Evolutionary conservation across 2,329 filamentous ascomycete species (phyloP).

Genomic region (Xylaria sp.): DNA sequence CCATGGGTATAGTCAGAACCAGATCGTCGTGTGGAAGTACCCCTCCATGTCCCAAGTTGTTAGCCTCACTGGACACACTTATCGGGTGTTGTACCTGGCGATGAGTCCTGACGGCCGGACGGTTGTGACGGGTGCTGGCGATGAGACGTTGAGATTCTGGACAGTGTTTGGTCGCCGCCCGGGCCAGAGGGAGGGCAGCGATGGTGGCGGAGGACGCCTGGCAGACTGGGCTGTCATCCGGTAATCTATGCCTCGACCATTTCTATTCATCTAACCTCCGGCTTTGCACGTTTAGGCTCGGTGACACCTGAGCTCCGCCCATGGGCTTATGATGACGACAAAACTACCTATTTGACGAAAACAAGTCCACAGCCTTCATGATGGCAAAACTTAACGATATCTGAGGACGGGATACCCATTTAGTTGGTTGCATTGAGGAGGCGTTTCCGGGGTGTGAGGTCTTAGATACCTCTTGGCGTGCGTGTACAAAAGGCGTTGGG

Average conservation of each 20-base stretch:
- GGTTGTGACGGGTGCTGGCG: conserved; percentile 94
- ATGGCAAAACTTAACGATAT: conserved; percentile 37
- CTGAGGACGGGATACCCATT: conserved; percentile 37
- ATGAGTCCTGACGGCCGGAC: conserved; percentile 97
- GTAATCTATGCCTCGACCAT: conserved; percentile 49
- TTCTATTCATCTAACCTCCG: conserved; percentile 13
- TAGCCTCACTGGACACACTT: conserved; percentile 94
- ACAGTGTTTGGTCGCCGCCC: conserved; percentile 90
- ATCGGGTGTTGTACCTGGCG: conserved; percentile 92
- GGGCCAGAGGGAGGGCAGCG: conserved; percentile 75
- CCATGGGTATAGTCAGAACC: conserved; percentile 97
- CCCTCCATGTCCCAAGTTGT: conserved; percentile 97
- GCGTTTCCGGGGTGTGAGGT: conserved; percentile 36
- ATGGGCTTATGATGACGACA: conserved; percentile 39
- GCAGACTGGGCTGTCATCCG: conserved; percentile 88
- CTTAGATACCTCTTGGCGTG: conserved; percentile 27
- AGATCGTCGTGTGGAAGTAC: conserved; percentile 99
- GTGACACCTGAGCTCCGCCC: conserved; percentile 32
- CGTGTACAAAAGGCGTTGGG: conserved; percentile 39
- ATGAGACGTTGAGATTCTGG: conserved; percentile 97
- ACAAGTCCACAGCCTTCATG: conserved; percentile 23
- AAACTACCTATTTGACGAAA: conserved; percentile 25
- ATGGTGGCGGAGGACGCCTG: conserved; percentile 68
- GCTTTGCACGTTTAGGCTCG: conserved; percentile 29
- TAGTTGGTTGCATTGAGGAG: conserved; percentile 43